phyloP scores from a whole-genome alignment of 2,329 filamentous ascomycete genomes.

The Penicillium janthinellum region DNA sequence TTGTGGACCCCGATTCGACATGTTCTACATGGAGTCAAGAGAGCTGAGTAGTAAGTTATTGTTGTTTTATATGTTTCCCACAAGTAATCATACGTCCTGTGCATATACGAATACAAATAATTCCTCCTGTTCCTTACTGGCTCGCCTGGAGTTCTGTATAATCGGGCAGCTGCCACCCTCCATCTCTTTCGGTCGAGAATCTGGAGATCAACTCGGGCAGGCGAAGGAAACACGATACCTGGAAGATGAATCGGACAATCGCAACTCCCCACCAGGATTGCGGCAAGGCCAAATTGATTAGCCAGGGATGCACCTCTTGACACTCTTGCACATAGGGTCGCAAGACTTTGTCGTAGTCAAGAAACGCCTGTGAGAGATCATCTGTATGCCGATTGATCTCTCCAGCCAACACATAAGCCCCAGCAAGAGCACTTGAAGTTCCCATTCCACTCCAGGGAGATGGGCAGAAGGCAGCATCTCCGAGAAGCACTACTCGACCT shows the following conservation, averaged over 20 bases:
- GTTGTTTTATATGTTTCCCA: too few relatives aligned
- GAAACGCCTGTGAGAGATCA: slow-evolving; percentile 23
- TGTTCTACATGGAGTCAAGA: background rate
- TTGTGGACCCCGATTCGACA: background rate
- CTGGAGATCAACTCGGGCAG: slow-evolving; percentile 21
- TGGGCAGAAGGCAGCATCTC: slow-evolving; percentile 45
- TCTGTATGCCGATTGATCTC: slow-evolving; percentile 38
- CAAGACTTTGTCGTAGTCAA: slow-evolving; percentile 25
- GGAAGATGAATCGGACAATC: slow-evolving; percentile 17
- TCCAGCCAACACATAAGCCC: slow-evolving; percentile 60
- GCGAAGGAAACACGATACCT: slow-evolving; percentile 17
- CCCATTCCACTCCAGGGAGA: slow-evolving; percentile 41
- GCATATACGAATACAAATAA: background rate
- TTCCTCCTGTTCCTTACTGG: background rate
- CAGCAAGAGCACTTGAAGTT: slow-evolving; percentile 38
- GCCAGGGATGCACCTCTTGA: slow-evolving; percentile 20
- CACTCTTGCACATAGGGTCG: slow-evolving; percentile 27
- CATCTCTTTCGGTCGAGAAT: slow-evolving; percentile 20
- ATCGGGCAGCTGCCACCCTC: slow-evolving; percentile 26
- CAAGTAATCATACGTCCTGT: background rate
- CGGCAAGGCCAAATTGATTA: slow-evolving; percentile 20
- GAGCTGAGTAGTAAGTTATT: background rate
- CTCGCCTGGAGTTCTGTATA: slow-evolving; percentile 16
- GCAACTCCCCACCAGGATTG: slow-evolving; percentile 24
- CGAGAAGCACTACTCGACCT: slow-evolving; percentile 40